phyloP scores from a whole-genome alignment of 257 asterid species.

The Fraxinus excelsior region DNA sequence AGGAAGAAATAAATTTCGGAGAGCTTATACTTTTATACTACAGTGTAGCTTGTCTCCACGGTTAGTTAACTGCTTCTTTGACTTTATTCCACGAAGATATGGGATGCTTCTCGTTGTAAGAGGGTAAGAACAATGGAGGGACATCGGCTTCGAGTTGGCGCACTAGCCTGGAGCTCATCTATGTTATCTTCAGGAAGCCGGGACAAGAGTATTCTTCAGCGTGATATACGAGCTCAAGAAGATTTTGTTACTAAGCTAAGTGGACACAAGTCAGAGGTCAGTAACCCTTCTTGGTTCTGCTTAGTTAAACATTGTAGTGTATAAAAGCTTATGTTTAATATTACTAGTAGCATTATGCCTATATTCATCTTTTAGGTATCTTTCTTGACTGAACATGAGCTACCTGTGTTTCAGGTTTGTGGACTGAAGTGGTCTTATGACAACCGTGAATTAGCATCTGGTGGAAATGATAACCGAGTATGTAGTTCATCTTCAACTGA shows the following conservation, averaged over 20 bases:
- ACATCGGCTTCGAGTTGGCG: conserved; percentile 86
- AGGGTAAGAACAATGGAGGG: conserved; percentile 94
- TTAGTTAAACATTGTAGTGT: neutral
- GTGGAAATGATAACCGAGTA: conserved; percentile 94
- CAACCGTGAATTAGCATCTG: conserved; percentile 93
- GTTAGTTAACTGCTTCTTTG: conserved; percentile 5
- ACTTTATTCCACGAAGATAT: conserved; percentile 49
- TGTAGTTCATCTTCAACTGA: conserved; percentile 27
- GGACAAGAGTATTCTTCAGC: conserved; percentile 90
- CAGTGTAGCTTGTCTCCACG: conserved; percentile 3
- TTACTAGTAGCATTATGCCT: neutral
- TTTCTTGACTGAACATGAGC: conserved; percentile 12
- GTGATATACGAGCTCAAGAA: conserved; percentile 74
- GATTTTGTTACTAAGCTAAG: conserved; percentile 77
- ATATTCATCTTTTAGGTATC: neutral
- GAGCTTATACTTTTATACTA: neutral
- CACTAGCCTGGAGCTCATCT: conserved; percentile 93
- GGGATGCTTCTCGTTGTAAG: conserved; percentile 96
- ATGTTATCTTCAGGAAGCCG: conserved; percentile 88
- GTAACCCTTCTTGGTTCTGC: conserved; percentile 21
- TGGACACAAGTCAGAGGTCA: conserved; percentile 97
- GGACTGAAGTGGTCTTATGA: conserved; percentile 99
- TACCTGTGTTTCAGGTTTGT: conserved; percentile 63
- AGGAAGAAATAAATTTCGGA: neutral
- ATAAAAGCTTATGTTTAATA: neutral